Conservation (phyloP, 2,329 filamentous ascomycete species). For the Elsinoe perseae region DNA sequence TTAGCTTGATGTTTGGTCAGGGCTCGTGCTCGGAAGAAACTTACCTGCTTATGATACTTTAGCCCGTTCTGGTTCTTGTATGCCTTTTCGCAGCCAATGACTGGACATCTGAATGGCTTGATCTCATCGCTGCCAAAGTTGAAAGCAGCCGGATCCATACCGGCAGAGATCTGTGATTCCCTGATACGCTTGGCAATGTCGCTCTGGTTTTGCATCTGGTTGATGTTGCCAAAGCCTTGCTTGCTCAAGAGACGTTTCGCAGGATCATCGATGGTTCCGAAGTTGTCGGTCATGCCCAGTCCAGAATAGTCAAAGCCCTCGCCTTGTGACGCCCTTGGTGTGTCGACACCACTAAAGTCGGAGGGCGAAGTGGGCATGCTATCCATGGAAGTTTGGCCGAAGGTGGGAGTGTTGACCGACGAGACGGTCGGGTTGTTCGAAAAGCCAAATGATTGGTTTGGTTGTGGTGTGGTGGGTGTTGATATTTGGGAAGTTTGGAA, state of each 20-base stretch:
- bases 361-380: conserved; percentile 33
- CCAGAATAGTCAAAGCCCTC: conserved; percentile 34
- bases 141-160: conserved; percentile 38
- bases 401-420: conserved; percentile 88
- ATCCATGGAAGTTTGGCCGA: conserved; percentile 69
- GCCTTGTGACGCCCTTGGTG: conserved; percentile 31
- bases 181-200: conserved; percentile 61
- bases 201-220: conserved; percentile 68
- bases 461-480: conserved; percentile 76
- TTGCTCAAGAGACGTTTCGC: conserved; percentile 84
- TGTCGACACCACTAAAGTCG: conserved; percentile 32
- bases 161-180: conserved; percentile 56
- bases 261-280: conserved; percentile 71
- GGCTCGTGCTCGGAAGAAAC: conserved; percentile 33
- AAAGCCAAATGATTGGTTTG: conserved; percentile 59
- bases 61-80: conserved; percentile 99
- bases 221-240: conserved; percentile 47
- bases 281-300: conserved; percentile 53
- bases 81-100: conserved; percentile 97
- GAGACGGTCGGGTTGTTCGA: conserved; percentile 95
- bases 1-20: neutral
- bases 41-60: conserved; percentile 72
- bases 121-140: conserved; percentile 69
- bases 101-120: conserved; percentile 95
- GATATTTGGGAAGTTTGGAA: conserved; percentile 66